phyloP scores from a whole-genome alignment of 176 grass and related monocot genomes.

The Hordeum marinum region DNA sequence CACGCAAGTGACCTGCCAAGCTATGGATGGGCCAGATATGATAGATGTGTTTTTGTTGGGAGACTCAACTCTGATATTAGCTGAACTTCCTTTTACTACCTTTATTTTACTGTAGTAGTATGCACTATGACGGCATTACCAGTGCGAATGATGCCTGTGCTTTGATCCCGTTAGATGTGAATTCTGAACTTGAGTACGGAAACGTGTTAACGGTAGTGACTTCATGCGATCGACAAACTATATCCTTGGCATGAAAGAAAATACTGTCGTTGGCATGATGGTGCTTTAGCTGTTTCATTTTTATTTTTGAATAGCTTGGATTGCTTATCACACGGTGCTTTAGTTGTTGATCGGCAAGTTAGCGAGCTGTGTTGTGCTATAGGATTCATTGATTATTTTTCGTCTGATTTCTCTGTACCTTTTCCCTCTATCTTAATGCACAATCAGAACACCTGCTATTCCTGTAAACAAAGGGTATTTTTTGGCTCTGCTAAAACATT shows the following conservation, averaged over 20 bases:
- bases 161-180: background rate
- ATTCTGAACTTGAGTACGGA: background rate
- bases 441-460: no score
- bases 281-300: no score
- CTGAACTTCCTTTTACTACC: background rate
- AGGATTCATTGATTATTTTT: no score
- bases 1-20: slow-evolving; percentile 38
- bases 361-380: no score
- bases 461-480: no score
- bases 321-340: no score
- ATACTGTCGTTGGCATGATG: no score
- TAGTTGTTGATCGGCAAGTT: no score
- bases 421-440: no score
- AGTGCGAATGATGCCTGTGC: background rate
- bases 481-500: background rate
- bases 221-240: background rate
- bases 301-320: no score
- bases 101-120: background rate
- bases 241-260: no score
- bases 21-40: background rate
- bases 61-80: background rate
- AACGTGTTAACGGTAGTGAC: background rate
- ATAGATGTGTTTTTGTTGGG: background rate
- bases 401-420: no score
- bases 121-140: background rate